Base-by-base conservation (phyloP, 2,329 filamentous ascomycete species). In the Fusarium dlaminii region DNA sequence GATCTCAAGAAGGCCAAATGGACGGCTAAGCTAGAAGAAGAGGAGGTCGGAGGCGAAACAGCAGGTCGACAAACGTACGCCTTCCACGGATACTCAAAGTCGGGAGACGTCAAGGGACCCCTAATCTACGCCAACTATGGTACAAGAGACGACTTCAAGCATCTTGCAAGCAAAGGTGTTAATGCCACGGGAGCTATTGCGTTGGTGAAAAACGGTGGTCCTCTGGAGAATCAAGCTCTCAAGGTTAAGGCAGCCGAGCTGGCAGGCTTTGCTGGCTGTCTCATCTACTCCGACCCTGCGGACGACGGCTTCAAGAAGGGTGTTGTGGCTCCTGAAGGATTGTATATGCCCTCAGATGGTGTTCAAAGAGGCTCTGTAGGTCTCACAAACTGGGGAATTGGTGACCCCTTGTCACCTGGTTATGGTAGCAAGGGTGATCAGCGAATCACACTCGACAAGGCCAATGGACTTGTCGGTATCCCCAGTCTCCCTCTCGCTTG, bases 121-220 rank as follows among this genome's bases (percentile, higher is more conserved):
- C 82, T 98, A 49, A 89, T 99, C 3, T 99, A 98, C 81, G 96
- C 93, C 60, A 98, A 98, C 83, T 97, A 95, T 78, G 97, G 96
- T 18, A 93, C 94, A 48, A 89, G 91, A 57, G 91, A 94, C 48
- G 96, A 99, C 80, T 98, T 97, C 80, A 87, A 93, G 79, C 85
- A 83, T 61, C 84, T 99, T 34, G 85, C 88, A 66, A 90, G 95
- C 61, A 89, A 89, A 72, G 93, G 92, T 0, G 88, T 98, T 68
- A 87, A 93, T 34, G 88, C 94, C 3, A 89, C 92, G 58, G 95
- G 94, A 18, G 91, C 94, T 8, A 94, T 99, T 79, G 95, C 92
- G 3, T 85, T 99, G 39, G 93, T 98, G 27, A 89, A 94, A 65
- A 93, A 96, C 80, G 91, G 93, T 75, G 94, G 94, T 39, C 90